Evolutionary conservation across 345 rosid species (phyloP).

Genomic region (Ceriops decandra): DNA sequence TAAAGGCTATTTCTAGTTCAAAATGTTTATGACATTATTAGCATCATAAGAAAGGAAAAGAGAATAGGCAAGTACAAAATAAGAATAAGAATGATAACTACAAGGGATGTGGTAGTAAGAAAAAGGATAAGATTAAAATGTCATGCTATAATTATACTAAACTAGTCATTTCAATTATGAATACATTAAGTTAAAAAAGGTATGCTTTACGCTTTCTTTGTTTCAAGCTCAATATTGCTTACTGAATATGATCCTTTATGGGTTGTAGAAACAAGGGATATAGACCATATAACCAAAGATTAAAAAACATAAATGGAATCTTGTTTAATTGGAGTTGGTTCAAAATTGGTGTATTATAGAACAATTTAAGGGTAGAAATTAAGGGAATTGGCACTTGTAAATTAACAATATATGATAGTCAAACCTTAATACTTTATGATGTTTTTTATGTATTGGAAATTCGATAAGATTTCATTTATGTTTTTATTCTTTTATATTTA

Average conservation of each 20-base stretch:
- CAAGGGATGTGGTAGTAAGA: too few species aligned
- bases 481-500: too few species aligned
- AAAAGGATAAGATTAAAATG: too few species aligned
- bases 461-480: too few species aligned
- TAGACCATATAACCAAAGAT: background rate
- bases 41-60: too few species aligned
- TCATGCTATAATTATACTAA: background rate
- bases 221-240: background rate
- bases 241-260: background rate
- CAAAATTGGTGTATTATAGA: too few species aligned
- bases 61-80: too few species aligned
- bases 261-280: too few species aligned
- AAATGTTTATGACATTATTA: too few species aligned
- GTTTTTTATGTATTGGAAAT: too few species aligned
- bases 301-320: background rate
- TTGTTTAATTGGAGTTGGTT: background rate
- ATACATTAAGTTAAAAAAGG: background rate
- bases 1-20: too few species aligned
- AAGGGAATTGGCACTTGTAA: background rate
- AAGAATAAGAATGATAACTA: too few species aligned
- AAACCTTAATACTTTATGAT: background rate
- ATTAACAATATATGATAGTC: background rate
- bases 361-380: background rate
- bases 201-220: background rate
- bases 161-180: background rate